Conservation (phyloP, 2,329 filamentous ascomycete genomes). For the Lasiodiplodia theobromae region DNA sequence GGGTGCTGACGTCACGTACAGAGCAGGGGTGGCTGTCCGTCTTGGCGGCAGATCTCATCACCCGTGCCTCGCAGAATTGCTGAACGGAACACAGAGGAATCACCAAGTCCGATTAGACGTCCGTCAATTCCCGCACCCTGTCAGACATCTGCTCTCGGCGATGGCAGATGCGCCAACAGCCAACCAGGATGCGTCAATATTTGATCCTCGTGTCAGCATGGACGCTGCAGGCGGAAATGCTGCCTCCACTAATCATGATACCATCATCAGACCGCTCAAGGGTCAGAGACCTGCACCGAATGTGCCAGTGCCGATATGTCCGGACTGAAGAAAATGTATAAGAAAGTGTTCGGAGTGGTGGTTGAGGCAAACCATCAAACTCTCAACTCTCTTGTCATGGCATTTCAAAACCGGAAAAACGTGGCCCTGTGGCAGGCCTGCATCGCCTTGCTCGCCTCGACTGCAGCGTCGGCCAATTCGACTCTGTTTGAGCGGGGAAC, state of each 20-base stretch:
- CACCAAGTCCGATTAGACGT: background rate
- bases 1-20: conserved; percentile 6
- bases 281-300: background rate
- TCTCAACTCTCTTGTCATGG: background rate
- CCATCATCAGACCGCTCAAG: conserved; percentile 5
- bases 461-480: conserved; percentile 7
- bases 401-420: background rate
- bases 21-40: background rate
- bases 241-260: background rate
- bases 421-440: background rate
- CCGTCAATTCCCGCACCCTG: background rate
- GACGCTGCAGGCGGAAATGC: background rate
- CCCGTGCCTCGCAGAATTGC: background rate
- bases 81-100: background rate
- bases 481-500: conserved; percentile 49
- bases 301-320: conserved; percentile 4
- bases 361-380: background rate
- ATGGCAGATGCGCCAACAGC: background rate
- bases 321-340: background rate
- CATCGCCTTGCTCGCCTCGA: background rate
- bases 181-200: background rate
- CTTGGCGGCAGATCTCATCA: conserved; percentile 14
- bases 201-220: conserved; percentile 1
- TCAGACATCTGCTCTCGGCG: background rate
- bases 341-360: background rate